Evolutionary conservation across 192 early-diverging fungal genomes (phyloP), one percentile per base, ranked within the genome.

Genomic region (Rhizoclosmatium globosum): DNA sequence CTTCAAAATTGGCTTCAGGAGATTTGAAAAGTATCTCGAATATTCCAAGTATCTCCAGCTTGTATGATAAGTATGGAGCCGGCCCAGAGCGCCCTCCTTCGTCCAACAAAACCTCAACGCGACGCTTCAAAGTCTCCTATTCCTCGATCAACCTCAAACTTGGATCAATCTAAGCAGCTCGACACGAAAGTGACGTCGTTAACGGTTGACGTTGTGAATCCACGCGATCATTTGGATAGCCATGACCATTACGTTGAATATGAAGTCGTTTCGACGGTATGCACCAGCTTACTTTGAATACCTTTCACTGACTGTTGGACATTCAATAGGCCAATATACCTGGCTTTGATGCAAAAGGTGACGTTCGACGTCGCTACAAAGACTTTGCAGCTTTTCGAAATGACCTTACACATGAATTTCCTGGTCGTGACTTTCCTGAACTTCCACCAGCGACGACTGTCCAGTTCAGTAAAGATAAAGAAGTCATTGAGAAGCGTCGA

Each of bases 341-440:
- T 45, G 67, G 67, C 38, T 68, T 46, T 41, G 44, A 6, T 31
- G 21, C 67, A 19, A 13, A 17, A 45, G 45, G 45, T 17, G 41
- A 41, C 2, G 67, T 68, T 38, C 44, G 19, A 17, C 21, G 67
- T 45, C 6, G 44, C 4, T 68, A 68, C 44, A 68, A 41, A 45
- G 67, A 68, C 46, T 68, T 68, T 68, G 67, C 11, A 17, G 67
- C 67, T 23, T 46, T 68, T 45, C 67, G 45, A 47, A 68, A 46
- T 45, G 67, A 41, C 38, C 38, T 68, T 68, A 17, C 23, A 45
- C 23, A 17, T 44, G 67, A 68, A 41, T 68, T 68, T 45, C 67
- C 67, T 7, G 67, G 62, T 41, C 67, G 45, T 0, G 67, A 68
- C 13, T 68, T 68, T 45, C 67, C 67, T 17, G 21, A 31, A 45